Conservation (phyloP, 2,329 filamentous ascomycete species). For the Mycosphaerella sp. region DNA sequence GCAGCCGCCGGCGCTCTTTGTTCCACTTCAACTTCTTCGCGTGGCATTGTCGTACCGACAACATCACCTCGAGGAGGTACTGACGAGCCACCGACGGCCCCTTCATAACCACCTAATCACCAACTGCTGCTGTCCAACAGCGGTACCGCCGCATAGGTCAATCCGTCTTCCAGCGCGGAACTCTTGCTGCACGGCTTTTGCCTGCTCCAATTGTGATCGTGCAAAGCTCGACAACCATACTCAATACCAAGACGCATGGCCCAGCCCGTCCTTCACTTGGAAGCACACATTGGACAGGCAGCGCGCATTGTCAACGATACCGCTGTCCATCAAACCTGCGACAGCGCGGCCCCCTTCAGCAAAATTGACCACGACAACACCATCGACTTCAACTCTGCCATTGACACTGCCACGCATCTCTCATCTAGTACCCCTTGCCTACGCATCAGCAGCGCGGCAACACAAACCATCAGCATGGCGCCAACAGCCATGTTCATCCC, state of each 20-base stretch:
- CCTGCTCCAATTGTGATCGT: slow-evolving; percentile 11
- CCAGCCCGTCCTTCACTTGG: neutral
- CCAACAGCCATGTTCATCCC: neutral
- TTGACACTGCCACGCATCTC: neutral
- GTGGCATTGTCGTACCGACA: neutral
- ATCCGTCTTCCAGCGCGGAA: slow-evolving; percentile 10
- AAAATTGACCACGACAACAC: neutral
- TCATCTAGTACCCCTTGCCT: neutral
- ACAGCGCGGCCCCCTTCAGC: neutral
- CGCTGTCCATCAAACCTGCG: neutral
- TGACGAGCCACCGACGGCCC: slow-evolving; percentile 6
- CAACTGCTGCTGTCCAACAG: slow-evolving; percentile 11
- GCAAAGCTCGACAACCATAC: slow-evolving; percentile 4
- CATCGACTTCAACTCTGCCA: too few relatives aligned
- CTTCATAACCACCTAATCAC: neutral
- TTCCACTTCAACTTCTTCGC: neutral
- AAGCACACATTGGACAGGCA: neutral
- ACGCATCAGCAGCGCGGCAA: neutral
- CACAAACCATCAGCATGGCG: neutral
- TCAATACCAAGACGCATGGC: neutral
- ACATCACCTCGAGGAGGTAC: neutral
- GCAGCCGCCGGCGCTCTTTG: neutral
- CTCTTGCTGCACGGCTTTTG: slow-evolving; percentile 9
- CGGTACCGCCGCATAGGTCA: slow-evolving; percentile 5
- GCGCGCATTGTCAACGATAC: neutral